A percentile compares a stretch with the other conserved stretches of the same genome.
Conservation (phyloP, 345 rosid genomes). For the Clausena lansium region DNA sequence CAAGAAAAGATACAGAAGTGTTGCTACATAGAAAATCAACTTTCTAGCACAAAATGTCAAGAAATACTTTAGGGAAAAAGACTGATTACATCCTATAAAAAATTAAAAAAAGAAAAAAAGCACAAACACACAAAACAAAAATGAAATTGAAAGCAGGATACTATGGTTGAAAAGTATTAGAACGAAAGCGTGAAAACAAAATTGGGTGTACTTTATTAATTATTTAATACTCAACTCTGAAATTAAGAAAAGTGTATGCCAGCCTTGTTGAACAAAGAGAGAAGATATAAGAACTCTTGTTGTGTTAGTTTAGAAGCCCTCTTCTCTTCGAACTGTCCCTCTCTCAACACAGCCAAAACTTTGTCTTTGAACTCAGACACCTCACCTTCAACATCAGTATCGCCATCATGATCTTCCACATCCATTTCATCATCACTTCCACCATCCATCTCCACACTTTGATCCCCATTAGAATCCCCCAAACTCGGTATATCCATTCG, state of each 20-base stretch:
- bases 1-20: too few relatives aligned
- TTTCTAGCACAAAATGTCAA: too few relatives aligned
- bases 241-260: slow-evolving; percentile 72
- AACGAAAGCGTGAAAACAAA: not conserved
- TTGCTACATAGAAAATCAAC: too few relatives aligned
- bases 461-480: slow-evolving; percentile 38
- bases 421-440: slow-evolving; percentile 40
- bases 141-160: too few relatives aligned
- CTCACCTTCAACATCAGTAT: slow-evolving; percentile 41
- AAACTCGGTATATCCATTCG: slow-evolving; percentile 27
- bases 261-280: slow-evolving; percentile 80
- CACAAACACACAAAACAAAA: too few relatives aligned
- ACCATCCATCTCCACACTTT: slow-evolving; percentile 53
- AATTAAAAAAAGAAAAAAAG: too few relatives aligned
- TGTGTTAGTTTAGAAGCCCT: slow-evolving; percentile 75
- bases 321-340: slow-evolving; percentile 69
- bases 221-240: not conserved
- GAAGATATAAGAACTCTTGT: slow-evolving; percentile 76
- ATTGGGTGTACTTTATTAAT: not conserved
- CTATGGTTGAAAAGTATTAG: not conserved
- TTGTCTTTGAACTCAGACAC: slow-evolving; percentile 66
- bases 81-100: too few relatives aligned
- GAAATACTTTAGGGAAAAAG: too few relatives aligned
- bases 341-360: slow-evolving; percentile 61
- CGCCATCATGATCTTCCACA: slow-evolving; percentile 41